Base-by-base conservation (phyloP, 805 yeast species). In the Ogataea haglerorum region DNA sequence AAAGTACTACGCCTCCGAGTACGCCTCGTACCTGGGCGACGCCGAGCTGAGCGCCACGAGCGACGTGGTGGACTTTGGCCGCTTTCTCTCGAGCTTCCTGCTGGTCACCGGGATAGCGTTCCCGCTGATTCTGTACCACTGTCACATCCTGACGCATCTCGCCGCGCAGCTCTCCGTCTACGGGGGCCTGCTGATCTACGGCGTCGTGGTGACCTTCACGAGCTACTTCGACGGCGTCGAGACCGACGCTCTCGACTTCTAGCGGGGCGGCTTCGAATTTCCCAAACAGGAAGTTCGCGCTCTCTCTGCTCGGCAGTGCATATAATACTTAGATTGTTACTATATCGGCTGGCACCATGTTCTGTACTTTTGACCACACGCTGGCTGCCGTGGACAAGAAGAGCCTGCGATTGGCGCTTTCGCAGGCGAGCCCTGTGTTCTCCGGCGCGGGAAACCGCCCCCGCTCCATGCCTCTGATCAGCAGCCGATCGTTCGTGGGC, bases 111-210 rank as follows among this genome's bases (percentile, higher is more conserved):
- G 95, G 4, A 61, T 87, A 12, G 67, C 78, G 4, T 67, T 90
- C 42, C 96, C 98, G 1, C 54, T 85, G 2, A 73, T 88, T 23
- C 75, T 88, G 32, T 80, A 81, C 47, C 96, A 91, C 63, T 79
- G 85, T 35, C 76, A 75, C 45, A 68, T 88, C 32, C 77, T 91
- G 46, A 76, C 81, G n/a, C 60, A 71, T 13, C 66, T 78, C 5
- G 95, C 96, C 15, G 76, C 80, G 63, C 51, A 76, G 14, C 80
- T 91, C 80, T 84, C 95, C 34, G 74, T 86, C 23, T 42, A 71
- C 10, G 99, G 98, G 12, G 98, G 98, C n/a, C 47, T 73, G 14
- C 72, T 90, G 45, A 86, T 91, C 33, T 90, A 85, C 63, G 75
- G 81, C 5, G 83, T 96, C 6, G 88, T 91, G 23, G 83, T 86